phyloP scores from a whole-genome alignment of 208 protist genomes.

The Trypanosoma cruzi region DNA sequence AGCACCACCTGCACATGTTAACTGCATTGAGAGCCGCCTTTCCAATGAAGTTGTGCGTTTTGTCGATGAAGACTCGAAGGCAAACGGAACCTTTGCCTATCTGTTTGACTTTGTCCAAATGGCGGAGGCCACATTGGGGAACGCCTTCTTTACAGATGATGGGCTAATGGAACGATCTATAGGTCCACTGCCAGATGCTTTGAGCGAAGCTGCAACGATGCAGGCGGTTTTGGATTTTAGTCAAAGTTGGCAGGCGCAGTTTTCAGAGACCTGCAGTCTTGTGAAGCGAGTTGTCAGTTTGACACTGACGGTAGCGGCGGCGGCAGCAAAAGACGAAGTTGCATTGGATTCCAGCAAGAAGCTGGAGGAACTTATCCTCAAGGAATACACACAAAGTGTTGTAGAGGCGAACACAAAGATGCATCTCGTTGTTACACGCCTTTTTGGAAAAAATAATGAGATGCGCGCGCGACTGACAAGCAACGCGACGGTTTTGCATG shows the following conservation, averaged over 20 bases:
- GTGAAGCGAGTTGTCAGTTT: constrained; percentile 22
- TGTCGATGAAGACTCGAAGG: constrained; percentile 41
- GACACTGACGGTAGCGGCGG: constrained; percentile 15
- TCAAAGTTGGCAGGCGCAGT: constrained; percentile 36
- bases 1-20: constrained; percentile 23
- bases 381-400: constrained; percentile 35
- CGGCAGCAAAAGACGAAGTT: constrained; percentile 21
- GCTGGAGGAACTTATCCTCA: constrained; percentile 31
- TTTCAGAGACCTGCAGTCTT: constrained; percentile 15
- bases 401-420: constrained; percentile 54
- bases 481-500: constrained; percentile 53
- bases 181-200: constrained; percentile 20
- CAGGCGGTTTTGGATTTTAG: constrained; percentile 37
- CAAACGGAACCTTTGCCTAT: constrained; percentile 21
- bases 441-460: constrained; percentile 48
- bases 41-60: constrained; percentile 33
- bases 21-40: constrained; percentile 40
- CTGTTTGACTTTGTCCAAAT: constrained; percentile 37
- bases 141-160: constrained; percentile 39
- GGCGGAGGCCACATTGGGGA: constrained; percentile 38
- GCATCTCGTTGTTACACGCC: constrained; percentile 29
- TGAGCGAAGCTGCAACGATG: constrained; percentile 34
- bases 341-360: constrained; percentile 14
- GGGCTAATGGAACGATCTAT: not conserved
- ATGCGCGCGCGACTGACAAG: constrained; percentile 58